Percentiles rank a stretch among this genome's conserved stretches.
These are phyloP conservation scores for Rheum nobile DNA, from an alignment of 148 eudicot species.

Conservation along the genomic window DNA sequence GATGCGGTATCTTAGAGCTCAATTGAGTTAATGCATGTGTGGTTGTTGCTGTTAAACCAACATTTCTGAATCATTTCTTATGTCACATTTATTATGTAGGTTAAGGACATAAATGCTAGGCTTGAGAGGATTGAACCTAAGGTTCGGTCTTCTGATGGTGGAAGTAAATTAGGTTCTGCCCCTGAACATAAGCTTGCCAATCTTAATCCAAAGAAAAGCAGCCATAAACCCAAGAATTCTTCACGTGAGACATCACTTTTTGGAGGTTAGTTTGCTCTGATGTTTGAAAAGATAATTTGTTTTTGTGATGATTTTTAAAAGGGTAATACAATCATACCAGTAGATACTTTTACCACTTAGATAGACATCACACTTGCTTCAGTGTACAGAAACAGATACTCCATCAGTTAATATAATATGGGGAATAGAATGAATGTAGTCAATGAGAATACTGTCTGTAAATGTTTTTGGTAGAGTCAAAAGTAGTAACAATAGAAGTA, in stretches of 20 bases:
- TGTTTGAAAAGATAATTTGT: background rate
- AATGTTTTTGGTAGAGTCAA: background rate
- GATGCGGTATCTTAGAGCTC: background rate
- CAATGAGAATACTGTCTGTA: background rate
- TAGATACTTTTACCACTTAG: background rate
- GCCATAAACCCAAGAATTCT: constrained; percentile 76
- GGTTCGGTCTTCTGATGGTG: constrained; percentile 51
- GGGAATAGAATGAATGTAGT: background rate
- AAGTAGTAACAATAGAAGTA: background rate
- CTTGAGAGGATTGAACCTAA: constrained; percentile 85
- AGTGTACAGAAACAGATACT: background rate
- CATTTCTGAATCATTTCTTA: background rate
- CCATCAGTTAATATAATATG: background rate
- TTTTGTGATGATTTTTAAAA: background rate
- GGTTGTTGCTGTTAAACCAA: background rate
- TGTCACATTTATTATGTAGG: constrained; percentile 26
- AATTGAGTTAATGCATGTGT: background rate
- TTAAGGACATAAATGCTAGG: constrained; percentile 80
- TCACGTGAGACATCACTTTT: constrained; percentile 65
- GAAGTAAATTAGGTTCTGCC: constrained; percentile 27
- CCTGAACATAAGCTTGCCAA: constrained; percentile 39
- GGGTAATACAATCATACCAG: background rate
- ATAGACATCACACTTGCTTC: background rate
- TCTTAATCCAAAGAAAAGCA: constrained; percentile 58
- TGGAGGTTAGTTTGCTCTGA: constrained; percentile 54